Base-by-base conservation (phyloP, 164 flowering plant genomes). In the Aristolochia contorta region DNA sequence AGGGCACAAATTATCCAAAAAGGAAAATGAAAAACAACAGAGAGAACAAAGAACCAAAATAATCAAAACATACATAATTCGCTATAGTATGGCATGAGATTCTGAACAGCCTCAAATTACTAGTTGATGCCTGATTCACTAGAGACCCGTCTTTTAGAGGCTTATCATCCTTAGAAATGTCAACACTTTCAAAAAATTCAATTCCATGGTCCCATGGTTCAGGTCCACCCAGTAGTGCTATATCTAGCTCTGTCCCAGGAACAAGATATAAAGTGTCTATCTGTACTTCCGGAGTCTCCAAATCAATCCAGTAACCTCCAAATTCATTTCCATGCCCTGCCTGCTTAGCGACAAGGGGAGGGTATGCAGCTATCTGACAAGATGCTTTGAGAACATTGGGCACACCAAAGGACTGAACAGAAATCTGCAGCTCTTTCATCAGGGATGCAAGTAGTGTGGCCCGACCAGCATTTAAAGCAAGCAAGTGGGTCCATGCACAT, bases 241-340 rank as follows among this genome's bases (percentile, higher is more conserved):
- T 70, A 74, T 89, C 86, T 41, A 86, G 20, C 57, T 76, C 68
- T 59, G 98, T 78, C 68, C 86, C 88, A 67, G 94, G 96, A 47
- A 61, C 90, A 74, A 93, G 96, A 79, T 76, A 75, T 58, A 89
- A 52, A 62, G 69, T 59, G 25, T 80, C 79, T 78, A 84, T 47
- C 66, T 62, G 69, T 58, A 63, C 62, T 57, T 76, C 58, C 16
- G 12, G 63, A 60, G 57, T 57, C 64, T 56, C 61, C 60, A 71
- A 63, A 76, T 89, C 78, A 71, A 78, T 74, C 84, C 81, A 82
- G 65, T 87, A 89, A 58, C 98, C 98, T 69, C 97, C 98, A 81
- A 77, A 87, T 47, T 74, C 73, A 65, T 78, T 93, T 45, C 98
- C 98, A 73, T 89, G 81, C 66, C 87, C 80, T 25, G 66, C 80